phyloP scores from a whole-genome alignment of 2,329 filamentous ascomycete genomes.

The Thielaviopsis populi region DNA sequence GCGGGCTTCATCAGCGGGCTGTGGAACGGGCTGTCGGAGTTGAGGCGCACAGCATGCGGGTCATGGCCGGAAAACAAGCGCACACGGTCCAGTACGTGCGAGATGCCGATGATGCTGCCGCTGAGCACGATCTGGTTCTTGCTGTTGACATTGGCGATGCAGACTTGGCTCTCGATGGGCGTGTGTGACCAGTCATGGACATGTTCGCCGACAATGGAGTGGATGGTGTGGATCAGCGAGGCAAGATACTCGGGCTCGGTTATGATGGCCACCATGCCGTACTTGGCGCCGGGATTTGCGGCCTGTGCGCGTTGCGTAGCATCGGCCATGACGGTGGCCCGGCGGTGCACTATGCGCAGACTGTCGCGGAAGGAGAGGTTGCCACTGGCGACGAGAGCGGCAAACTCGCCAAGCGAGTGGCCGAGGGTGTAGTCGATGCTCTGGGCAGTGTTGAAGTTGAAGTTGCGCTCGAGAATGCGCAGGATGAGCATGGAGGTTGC shows the following conservation, averaged over 20 bases:
- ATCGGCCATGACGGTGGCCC: conserved; percentile 70
- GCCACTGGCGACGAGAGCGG: conserved; percentile 71
- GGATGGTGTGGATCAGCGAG: conserved; percentile 54
- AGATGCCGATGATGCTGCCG: conserved; percentile 71
- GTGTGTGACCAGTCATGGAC: conserved; percentile 30
- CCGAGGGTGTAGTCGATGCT: conserved; percentile 72
- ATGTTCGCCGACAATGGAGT: conserved; percentile 43
- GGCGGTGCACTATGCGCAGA: conserved; percentile 56
- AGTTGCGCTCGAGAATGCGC: conserved; percentile 72
- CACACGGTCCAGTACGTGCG: conserved; percentile 66
- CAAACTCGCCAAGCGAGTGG: conserved; percentile 86
- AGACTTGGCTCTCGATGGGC: conserved; percentile 62
- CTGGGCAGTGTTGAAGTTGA: conserved; percentile 55
- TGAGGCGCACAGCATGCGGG: conserved; percentile 70
- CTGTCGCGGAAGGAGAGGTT: conserved; percentile 67
- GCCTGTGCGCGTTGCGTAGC: conserved; percentile 53
- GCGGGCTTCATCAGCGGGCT: conserved; percentile 84
- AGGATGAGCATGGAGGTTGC: conserved; percentile 82
- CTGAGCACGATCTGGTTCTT: conserved; percentile 93
- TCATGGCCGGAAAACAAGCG: conserved; percentile 85
- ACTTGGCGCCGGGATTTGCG: conserved; percentile 54
- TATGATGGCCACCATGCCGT: conserved; percentile 88
- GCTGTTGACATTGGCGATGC: conserved; percentile 87
- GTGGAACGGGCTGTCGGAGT: conserved; percentile 81
- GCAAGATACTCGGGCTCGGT: conserved; percentile 67